Conservation (phyloP, 2,329 filamentous ascomycete species). For the Cladosporium cucumerinum region DNA sequence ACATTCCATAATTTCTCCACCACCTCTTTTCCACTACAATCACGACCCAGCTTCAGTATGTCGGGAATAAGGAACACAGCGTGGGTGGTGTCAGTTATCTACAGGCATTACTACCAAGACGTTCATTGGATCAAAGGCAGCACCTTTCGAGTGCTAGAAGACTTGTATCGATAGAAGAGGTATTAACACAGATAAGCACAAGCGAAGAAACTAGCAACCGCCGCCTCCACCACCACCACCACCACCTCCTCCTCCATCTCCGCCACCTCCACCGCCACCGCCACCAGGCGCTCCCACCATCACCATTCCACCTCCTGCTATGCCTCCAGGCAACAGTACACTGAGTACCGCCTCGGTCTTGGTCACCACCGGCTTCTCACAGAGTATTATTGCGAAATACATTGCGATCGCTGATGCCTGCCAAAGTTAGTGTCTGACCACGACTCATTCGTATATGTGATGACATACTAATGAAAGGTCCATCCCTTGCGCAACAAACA, state of each 20-base stretch:
- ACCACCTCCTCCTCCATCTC: neutral
- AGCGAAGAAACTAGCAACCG: neutral
- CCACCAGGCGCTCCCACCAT: neutral
- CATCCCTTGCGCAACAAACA: neutral
- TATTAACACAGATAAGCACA: neutral
- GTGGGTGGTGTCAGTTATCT: neutral
- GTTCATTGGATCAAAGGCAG: neutral
- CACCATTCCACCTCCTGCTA: neutral
- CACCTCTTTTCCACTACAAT: too few relatives aligned
- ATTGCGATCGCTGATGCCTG: conserved; percentile 3
- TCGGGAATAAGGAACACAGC: neutral
- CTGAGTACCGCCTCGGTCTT: conserved; percentile 3
- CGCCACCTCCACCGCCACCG: neutral
- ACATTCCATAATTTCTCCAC: neutral
- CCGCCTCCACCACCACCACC: neutral
- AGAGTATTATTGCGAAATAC: conserved; percentile 1
- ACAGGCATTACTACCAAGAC: neutral
- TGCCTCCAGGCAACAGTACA: neutral
- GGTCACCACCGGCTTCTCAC: conserved; percentile 9
- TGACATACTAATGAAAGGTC: conserved; percentile 1
- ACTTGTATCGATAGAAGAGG: neutral
- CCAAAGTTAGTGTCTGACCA: neutral
- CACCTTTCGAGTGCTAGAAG: neutral
- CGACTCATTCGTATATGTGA: neutral
- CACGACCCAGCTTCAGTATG: too few relatives aligned